Evolutionary conservation across 768 basidiomycete genomes (phyloP).

Genomic region (Coprinellus micaceus): DNA sequence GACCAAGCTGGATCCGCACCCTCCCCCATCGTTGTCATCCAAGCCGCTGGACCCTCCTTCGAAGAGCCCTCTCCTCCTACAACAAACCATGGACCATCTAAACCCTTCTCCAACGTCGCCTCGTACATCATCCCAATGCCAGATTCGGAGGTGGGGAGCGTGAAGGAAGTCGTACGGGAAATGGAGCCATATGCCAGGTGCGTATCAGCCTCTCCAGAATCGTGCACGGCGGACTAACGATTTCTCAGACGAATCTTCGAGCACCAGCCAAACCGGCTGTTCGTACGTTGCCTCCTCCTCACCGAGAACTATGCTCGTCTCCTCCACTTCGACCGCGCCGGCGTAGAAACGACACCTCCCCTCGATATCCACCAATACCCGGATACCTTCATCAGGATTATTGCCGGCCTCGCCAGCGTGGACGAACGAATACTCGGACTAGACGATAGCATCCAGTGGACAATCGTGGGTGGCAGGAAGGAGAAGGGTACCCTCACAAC

Average conservation of each 20-base stretch:
- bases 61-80: no score
- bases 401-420: not conserved
- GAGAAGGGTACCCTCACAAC: not conserved
- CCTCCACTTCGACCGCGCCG: slow-evolving; percentile 3
- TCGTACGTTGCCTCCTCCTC: not conserved
- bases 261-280: not conserved
- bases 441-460: not conserved
- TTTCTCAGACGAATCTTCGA: not conserved
- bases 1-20: no score
- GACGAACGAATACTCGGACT: not conserved
- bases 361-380: not conserved
- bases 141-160: no score
- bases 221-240: not conserved
- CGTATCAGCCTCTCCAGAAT: no score
- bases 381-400: not conserved
- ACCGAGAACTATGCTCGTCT: not conserved
- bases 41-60: no score
- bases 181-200: no score
- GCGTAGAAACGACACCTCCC: not conserved
- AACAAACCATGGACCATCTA: no score
- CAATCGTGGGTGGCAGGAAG: not conserved
- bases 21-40: no score
- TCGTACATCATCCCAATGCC: no score
- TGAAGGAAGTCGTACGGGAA: no score
- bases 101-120: no score